Base-by-base conservation (phyloP, 345 rosid species). In the Leavenworthia alabamica region DNA sequence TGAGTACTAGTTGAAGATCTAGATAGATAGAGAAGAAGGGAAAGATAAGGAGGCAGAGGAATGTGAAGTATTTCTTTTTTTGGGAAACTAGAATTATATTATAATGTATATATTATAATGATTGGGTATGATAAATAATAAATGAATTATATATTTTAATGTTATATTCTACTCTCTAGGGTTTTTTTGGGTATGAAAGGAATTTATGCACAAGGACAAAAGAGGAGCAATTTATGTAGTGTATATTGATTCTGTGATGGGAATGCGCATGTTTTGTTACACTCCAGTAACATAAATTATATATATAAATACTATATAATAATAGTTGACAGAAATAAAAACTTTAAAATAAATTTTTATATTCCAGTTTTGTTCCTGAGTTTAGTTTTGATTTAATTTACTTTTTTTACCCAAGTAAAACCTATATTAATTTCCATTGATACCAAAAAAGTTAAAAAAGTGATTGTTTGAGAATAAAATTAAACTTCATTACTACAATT, bases 101-200 rank as follows among this genome's bases (percentile, higher is more conserved):
- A 43, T 26, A 16, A 40, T 67, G 14, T 39, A 41, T 39, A 41
- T 52, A 46, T 67, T 58, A 67, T 49, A 58, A 58, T 67, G 72
- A 67, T 67, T 67, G 73, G 35, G 62, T 29, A 68, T 54, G 44
- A 49, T 49, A 44, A 60, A 69, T 54, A 61, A 45, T 44, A 61
- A 60, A 49, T 26, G 13, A 43, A 17, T 43, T 31, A 15, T 31
- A 15, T 58, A 15, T 29, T 11, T 49, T 42, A 49, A 14, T 46
- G 16, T 41, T 22, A 17, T 69, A 61, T 54, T 60, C 43, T 28
- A 45, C 15, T 69, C 39, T 8, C 68, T 70, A 70, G 74, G 74
- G 74, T 20, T 69, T 69, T 43, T 50, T 53, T 54, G 48, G 63
- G 74, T 70, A 70, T 70, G 58, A 70, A 62, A 55, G 68, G 74